These are phyloP conservation scores for Inga leiocalycina DNA, from an alignment of 306 rosid species.

Conservation along the genomic window DNA sequence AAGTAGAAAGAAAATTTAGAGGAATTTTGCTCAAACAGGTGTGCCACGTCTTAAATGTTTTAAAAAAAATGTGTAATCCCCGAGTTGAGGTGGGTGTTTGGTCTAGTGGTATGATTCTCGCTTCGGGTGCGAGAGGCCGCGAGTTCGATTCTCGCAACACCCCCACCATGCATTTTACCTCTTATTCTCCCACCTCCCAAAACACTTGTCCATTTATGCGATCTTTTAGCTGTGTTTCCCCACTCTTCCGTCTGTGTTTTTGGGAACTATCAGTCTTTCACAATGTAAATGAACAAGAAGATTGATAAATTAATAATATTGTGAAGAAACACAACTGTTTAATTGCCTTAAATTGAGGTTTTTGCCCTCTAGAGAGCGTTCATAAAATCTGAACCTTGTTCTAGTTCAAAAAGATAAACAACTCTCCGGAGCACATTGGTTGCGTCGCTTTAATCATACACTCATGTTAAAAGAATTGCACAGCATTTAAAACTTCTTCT, in stretches of 20 bases:
- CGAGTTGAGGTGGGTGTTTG: constrained; percentile 37
- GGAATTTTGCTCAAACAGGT: not conserved
- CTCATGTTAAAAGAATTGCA: too few relatives aligned
- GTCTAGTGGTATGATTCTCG: constrained; percentile 42
- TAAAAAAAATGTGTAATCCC: too few relatives aligned
- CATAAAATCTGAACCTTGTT: not conserved
- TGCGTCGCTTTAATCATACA: not conserved
- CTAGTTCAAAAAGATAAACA: not conserved
- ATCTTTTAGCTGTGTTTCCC: not conserved
- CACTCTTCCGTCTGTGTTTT: not conserved
- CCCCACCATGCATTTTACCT: constrained; percentile 6
- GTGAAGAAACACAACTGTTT: not conserved
- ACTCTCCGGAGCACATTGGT: not conserved
- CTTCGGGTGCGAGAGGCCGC: constrained; percentile 82
- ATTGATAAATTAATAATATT: not conserved
- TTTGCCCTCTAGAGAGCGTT: not conserved
- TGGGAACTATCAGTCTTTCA: not conserved
- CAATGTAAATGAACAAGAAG: not conserved
- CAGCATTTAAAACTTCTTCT: not conserved
- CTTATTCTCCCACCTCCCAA: not conserved
- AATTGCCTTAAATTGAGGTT: not conserved
- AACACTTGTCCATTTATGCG: not conserved
- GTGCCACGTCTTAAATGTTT: rapidly evolving
- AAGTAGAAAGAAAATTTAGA: not conserved
- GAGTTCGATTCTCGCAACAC: constrained; percentile 76